These are phyloP conservation scores for Arthroderma uncinatum DNA, from an alignment of 2,329 filamentous ascomycete species.

Conservation along the genomic window DNA sequence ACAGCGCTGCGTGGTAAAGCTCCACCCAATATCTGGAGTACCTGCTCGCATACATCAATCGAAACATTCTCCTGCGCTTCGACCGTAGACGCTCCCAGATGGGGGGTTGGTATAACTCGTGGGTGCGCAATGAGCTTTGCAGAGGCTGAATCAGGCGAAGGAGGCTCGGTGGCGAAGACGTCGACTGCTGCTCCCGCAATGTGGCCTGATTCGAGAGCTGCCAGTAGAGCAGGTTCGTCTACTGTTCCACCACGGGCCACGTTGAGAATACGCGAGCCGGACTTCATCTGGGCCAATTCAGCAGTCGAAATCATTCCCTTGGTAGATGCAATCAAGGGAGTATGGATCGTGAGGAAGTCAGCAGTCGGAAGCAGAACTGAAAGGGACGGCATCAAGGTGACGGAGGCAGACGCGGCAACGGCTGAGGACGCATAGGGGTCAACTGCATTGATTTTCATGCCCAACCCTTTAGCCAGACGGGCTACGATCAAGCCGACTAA, in stretches of 20 bases:
- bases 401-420: slow-evolving; percentile 57
- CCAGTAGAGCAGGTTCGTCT: slow-evolving; percentile 61
- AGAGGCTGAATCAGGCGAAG: slow-evolving; percentile 50
- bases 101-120: slow-evolving; percentile 65
- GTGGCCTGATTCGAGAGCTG: slow-evolving; percentile 56
- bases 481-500: slow-evolving; percentile 65
- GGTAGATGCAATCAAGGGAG: slow-evolving; percentile 66
- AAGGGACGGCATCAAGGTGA: slow-evolving; percentile 49
- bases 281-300: slow-evolving; percentile 62
- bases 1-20: slow-evolving; percentile 65
- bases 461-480: slow-evolving; percentile 63
- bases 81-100: slow-evolving; percentile 66
- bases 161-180: slow-evolving; percentile 67
- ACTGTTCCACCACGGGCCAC: slow-evolving; percentile 71
- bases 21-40: slow-evolving; percentile 60
- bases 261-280: slow-evolving; percentile 62
- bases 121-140: slow-evolving; percentile 55
- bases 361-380: slow-evolving; percentile 52
- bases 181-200: slow-evolving; percentile 70
- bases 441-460: slow-evolving; percentile 63
- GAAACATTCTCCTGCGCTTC: slow-evolving; percentile 79
- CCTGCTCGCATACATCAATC: slow-evolving; percentile 71
- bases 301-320: slow-evolving; percentile 58
- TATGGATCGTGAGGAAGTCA: slow-evolving; percentile 73
- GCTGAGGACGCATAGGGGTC: slow-evolving; percentile 68